phyloP scores from a whole-genome alignment of 306 rosid genomes.

The Datisca glomerata region DNA sequence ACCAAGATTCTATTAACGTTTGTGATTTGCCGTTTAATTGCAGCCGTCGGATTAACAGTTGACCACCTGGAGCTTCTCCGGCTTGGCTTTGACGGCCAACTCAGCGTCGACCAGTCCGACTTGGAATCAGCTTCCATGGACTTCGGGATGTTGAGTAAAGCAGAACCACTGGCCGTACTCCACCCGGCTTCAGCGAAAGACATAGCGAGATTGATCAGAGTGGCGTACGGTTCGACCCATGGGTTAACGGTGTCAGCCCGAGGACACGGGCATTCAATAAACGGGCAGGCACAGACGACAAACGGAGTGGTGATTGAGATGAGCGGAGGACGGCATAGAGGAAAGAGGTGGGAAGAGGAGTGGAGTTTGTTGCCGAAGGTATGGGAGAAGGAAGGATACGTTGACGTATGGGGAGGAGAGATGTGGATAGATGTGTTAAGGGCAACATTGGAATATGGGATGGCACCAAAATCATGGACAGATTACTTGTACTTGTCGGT shows the following conservation, averaged over 20 bases:
- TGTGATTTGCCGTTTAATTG: constrained; percentile 42
- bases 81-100: constrained; percentile 40
- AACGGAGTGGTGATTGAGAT: constrained; percentile 71
- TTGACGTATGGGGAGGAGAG: constrained; percentile 93
- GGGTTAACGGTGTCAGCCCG: constrained; percentile 64
- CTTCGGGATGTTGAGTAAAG: constrained; percentile 46
- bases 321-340: constrained; percentile 26
- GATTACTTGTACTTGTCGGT: constrained; percentile 85
- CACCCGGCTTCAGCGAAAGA: constrained; percentile 56
- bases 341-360: not conserved
- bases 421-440: constrained; percentile 69
- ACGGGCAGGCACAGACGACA: constrained; percentile 60
- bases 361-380: constrained; percentile 11
- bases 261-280: constrained; percentile 95
- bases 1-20: constrained; percentile 41
- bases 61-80: constrained; percentile 43
- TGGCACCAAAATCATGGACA: constrained; percentile 93
- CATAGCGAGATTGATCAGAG: constrained; percentile 27
- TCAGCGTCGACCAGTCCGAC: constrained; percentile 37
- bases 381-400: constrained; percentile 34
- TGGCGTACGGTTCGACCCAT: constrained; percentile 25
- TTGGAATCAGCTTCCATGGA: constrained; percentile 48
- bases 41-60: constrained; percentile 50
- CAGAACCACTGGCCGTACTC: constrained; percentile 39
- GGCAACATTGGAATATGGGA: constrained; percentile 41